Evolutionary conservation across 75 land plant species (phyloP).

Genomic region (Pinus albicaulis): DNA sequence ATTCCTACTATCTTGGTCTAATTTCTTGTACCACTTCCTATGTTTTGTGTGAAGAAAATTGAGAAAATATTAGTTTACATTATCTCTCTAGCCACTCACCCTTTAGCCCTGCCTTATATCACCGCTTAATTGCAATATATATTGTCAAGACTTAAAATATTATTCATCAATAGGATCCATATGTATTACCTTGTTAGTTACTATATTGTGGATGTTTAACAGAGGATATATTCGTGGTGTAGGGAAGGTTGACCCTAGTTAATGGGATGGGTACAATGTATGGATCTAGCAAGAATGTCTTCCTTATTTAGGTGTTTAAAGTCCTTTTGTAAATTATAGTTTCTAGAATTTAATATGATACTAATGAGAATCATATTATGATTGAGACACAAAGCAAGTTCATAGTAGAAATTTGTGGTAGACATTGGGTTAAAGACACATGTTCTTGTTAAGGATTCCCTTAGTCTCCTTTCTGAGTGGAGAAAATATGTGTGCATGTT

Average conservation of each 20-base stretch:
- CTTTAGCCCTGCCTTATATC: too few relatives aligned
- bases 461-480: conserved; percentile 46
- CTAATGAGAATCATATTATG: background rate
- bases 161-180: background rate
- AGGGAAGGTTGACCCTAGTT: too few relatives aligned
- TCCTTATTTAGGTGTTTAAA: background rate
- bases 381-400: conserved; percentile 34
- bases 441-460: conserved; percentile 54
- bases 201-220: background rate
- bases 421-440: conserved; percentile 71
- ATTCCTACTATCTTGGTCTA: too few relatives aligned
- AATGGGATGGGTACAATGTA: too few relatives aligned
- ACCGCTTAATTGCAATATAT: background rate
- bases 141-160: background rate
- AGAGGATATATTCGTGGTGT: too few relatives aligned
- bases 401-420: conserved; percentile 36
- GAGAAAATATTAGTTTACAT: too few relatives aligned
- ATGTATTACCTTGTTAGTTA: background rate
- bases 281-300: background rate
- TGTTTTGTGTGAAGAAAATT: too few relatives aligned
- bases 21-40: too few relatives aligned
- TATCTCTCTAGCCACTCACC: too few relatives aligned
- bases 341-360: too few relatives aligned
- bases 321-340: background rate
- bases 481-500: conserved; percentile 26